Base-by-base conservation (phyloP, 495 filamentous ascomycete species). In the Aspergillus bridgeri region DNA sequence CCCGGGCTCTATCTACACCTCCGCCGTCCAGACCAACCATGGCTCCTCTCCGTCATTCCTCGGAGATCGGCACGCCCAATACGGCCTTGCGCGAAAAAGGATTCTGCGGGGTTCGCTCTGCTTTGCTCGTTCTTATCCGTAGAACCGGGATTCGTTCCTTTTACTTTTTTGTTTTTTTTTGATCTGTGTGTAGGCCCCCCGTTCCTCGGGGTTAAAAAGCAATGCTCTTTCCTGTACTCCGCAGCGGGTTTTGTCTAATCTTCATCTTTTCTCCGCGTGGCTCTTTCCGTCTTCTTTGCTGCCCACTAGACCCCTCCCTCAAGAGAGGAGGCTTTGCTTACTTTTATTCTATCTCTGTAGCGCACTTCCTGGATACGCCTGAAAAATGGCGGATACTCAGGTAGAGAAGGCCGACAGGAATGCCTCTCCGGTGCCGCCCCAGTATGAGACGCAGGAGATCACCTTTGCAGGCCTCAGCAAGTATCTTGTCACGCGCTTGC, bases 401-500 rank as follows among this genome's bases (percentile, higher is more conserved):
- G n/a, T n/a, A 1, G 17, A 25, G 48, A 24, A 50, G 7, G 17
- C 13, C 6, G 48, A n/a, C 17, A 1, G 8, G 7, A 17, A 6
- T 7, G 21, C n/a, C 22, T n/a, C 24, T 7, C 17, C 6, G 11
- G 7, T 17, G 21, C 60, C 73, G 15, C 65, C 68, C 23, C 60
- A 74, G 17, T 68, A 75, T 43, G 64, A 63, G 29, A 54, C 49
- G 6, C 65, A 75, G 44, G 53, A 77, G 47, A 86, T 88, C 79
- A 81, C 17, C 48, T 24, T 25, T 24, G 22, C 21, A 3, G 17
- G 79, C n/a, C 60, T 76, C 7, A 74, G 75, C 19, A 72, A 75
- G 48, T 96, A 95, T 65, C 63, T 89, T 24, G 70, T 77, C 11
- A 92, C 91, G 21, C 87, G 92, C 33, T 58, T 96, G 48, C 75